A percentile compares a stretch with the other conserved stretches of the same genome.
These are phyloP conservation scores for Brassica incana DNA, from an alignment of 345 rosid genomes.

Conservation along the genomic window DNA sequence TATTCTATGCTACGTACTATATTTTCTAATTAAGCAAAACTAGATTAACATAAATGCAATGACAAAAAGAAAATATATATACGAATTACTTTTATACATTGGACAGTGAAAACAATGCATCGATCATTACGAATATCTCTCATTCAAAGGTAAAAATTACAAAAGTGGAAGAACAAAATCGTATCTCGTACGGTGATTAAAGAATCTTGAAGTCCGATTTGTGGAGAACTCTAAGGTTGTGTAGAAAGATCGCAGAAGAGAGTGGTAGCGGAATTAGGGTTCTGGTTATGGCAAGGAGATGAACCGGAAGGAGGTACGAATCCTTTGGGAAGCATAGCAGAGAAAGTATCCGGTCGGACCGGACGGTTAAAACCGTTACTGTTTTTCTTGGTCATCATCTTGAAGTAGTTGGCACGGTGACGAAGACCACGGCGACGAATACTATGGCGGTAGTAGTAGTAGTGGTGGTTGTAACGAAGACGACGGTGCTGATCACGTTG, in stretches of 20 bases:
- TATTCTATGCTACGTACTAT: not conserved
- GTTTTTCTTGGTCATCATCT: slow-evolving; percentile 33
- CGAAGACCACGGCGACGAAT: slow-evolving; percentile 30
- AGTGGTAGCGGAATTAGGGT: slow-evolving; percentile 29
- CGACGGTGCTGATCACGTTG: slow-evolving; percentile 10
- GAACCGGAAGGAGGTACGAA: slow-evolving; percentile 39
- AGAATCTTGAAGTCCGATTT: slow-evolving; percentile 7
- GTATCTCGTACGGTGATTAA: slow-evolving; percentile 10
- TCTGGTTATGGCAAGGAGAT: slow-evolving; percentile 35
- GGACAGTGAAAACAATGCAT: slow-evolving; percentile 2
- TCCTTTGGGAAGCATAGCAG: slow-evolving; percentile 39
- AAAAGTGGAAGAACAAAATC: slow-evolving; percentile 30
- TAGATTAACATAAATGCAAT: not conserved
- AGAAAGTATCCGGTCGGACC: slow-evolving; percentile 25
- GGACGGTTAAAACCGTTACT: slow-evolving; percentile 24
- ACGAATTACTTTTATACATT: slow-evolving; percentile 5
- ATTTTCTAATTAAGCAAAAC: not conserved
- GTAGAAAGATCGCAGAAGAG: slow-evolving; percentile 27
- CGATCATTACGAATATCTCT: slow-evolving; percentile 8
- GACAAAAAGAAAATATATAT: slow-evolving; percentile 11
- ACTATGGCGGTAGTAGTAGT: slow-evolving; percentile 19
- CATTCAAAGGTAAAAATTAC: not conserved
- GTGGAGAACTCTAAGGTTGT: slow-evolving; percentile 20
- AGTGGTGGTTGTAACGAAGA: slow-evolving; percentile 19
- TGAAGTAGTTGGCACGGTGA: slow-evolving; percentile 24